Evolutionary conservation across 495 filamentous ascomycete genomes (phyloP).

Genomic region (Daldinia grandis): DNA sequence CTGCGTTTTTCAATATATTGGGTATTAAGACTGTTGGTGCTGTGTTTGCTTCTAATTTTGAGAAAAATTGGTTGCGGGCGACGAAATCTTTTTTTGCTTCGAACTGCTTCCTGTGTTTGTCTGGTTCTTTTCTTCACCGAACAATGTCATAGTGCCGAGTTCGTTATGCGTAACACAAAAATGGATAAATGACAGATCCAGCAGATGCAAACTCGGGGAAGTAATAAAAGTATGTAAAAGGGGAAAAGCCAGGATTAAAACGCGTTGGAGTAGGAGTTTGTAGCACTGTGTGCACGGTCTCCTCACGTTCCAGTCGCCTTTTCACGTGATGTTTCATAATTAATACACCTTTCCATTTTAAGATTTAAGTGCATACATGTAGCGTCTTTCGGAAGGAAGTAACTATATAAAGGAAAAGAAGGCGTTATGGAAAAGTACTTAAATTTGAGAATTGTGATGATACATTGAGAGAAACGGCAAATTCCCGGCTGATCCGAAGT

Average conservation of each 20-base stretch:
- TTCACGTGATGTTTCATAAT: constrained; percentile 45
- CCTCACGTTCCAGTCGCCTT: constrained; percentile 42
- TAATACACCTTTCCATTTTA: constrained; percentile 21
- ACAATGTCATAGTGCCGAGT: not conserved
- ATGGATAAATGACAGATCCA: not conserved
- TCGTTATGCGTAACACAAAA: not conserved
- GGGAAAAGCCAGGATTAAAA: not conserved
- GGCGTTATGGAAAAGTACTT: not conserved
- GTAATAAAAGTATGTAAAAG: not conserved
- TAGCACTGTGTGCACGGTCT: constrained; percentile 26
- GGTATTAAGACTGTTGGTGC: not conserved
- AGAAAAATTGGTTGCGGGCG: not conserved
- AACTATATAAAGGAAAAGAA: not conserved
- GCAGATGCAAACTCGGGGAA: not conserved
- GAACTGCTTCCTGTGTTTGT: not conserved
- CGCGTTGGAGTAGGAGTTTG: constrained; percentile 21
- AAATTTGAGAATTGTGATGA: constrained; percentile 9
- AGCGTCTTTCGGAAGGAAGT: not conserved
- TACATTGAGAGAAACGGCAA: constrained; percentile 11
- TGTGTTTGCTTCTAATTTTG: not conserved
- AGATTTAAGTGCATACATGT: constrained; percentile 34
- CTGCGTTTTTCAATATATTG: not conserved
- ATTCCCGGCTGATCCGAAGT: constrained; percentile 16
- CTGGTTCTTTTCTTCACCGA: not conserved
- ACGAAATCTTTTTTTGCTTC: not conserved